phyloP scores from a whole-genome alignment of 768 basidiomycete species.

The Xerocomellus amylosporus region DNA sequence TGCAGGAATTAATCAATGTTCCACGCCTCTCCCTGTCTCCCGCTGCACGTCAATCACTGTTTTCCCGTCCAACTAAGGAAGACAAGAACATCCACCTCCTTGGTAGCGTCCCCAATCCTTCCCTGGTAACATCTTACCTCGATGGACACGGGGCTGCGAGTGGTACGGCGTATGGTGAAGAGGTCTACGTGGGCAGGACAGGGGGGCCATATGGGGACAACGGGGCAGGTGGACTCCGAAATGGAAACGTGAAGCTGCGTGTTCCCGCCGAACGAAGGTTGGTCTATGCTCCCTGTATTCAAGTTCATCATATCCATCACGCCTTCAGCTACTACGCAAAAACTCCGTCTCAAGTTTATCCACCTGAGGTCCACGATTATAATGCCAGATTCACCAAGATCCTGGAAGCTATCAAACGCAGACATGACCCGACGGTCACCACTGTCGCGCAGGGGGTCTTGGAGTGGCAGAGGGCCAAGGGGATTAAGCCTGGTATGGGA shows the following conservation, averaged over 20 bases:
- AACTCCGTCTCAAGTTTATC: constrained; percentile 68
- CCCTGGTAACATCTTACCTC: constrained; percentile 39
- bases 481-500: constrained; percentile 29
- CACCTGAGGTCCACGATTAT: constrained; percentile 91
- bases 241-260: constrained; percentile 61
- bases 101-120: constrained; percentile 78
- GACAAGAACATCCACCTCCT: constrained; percentile 48
- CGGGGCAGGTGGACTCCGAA: constrained; percentile 36
- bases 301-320: background rate
- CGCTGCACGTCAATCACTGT: constrained; percentile 65
- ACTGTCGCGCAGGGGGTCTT: constrained; percentile 95
- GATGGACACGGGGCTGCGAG: constrained; percentile 33
- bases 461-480: constrained; percentile 82
- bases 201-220: constrained; percentile 15
- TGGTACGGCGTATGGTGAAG: constrained; percentile 8
- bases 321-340: constrained; percentile 78
- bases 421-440: constrained; percentile 97
- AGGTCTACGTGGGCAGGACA: background rate
- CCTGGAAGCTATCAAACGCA: constrained; percentile 84
- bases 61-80: constrained; percentile 40
- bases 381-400: constrained; percentile 87
- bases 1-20: constrained; percentile 85
- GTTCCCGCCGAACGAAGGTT: constrained; percentile 86
- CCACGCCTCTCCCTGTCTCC: constrained; percentile 70
- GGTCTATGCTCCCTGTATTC: constrained; percentile 4